Base-by-base conservation (phyloP, 352 stramenopile genomes). In the Phytophthora boehmeriae region DNA sequence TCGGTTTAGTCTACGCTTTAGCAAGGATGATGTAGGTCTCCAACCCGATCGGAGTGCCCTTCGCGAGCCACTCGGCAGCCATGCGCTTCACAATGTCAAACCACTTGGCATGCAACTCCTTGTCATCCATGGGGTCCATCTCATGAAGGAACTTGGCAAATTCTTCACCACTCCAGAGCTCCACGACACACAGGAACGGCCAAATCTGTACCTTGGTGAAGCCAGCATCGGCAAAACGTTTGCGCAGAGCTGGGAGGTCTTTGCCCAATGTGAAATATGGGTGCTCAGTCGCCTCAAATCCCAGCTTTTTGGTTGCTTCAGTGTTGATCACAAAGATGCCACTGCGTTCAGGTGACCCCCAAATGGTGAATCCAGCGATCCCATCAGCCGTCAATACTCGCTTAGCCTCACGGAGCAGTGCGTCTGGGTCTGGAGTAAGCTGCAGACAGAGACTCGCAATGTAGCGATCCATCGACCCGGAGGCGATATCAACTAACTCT, bases 11-110 rank as follows among this genome's bases (percentile, higher is more conserved):
- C 28, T 59, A 78, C 27, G 68, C 67, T 42, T 56, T 71, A 9
- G 76, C 74, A 4, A 87, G 27, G 25, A 89, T 74, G 52, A 89
- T 67, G 52, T 82, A 85, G 17, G 69, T 76, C 56, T 89, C 79
- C 23, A 86, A 54, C 1, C 76, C 79, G 42, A 89, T 85, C 10
- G 79, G 79, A 14, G 68, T 61, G 13, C 79, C 76, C 49, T 66
- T 76, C 0, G 59, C 68, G 8, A 89, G 70, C 74, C 74, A 89
- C 54, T 83, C 74, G 51, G 73, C 60, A 1, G 68, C 75, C 56
- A 83, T 36, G 19, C 73, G 74, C 58, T 75, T 71, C 16, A 78
- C 60, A 13, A 83, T 23, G 1, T 59, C 63, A 48, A 71, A 70
- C 10, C 52, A 35, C 27, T 66, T 63, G 35, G 66, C 54, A 1